Percentiles rank a stretch among this genome's conserved stretches.
Conservation (phyloP, 2,329 filamentous ascomycete species). For the Ophiostoma sp. region DNA sequence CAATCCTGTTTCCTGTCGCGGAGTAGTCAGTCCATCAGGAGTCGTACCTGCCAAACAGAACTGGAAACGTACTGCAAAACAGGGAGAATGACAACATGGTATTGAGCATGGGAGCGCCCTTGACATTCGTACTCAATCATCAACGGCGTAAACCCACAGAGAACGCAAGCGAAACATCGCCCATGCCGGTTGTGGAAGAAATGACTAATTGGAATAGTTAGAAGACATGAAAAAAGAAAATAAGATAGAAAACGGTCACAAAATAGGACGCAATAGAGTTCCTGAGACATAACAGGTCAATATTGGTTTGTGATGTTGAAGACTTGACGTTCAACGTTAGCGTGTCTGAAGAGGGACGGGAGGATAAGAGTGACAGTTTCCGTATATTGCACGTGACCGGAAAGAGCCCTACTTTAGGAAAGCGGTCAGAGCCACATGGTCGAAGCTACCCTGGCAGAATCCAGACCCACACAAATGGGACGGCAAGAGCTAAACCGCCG, state of each 20-base stretch:
- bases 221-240: not conserved
- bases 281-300: not conserved
- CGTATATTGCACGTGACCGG: not conserved
- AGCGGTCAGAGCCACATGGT: not conserved
- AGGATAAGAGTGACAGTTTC: no score
- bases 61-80: not conserved
- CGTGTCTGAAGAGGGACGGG: not conserved
- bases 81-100: not conserved
- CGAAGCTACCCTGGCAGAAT: slow-evolving; percentile 4
- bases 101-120: not conserved
- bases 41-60: not conserved
- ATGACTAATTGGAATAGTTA: not conserved
- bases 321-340: not conserved
- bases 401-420: not conserved
- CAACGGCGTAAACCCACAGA: not conserved
- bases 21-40: not conserved
- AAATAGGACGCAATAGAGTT: not conserved
- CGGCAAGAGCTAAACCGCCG: not conserved
- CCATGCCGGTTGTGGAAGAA: not conserved
- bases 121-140: not conserved
- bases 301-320: not conserved
- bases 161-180: not conserved
- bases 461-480: not conserved
- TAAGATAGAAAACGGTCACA: not conserved
- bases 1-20: not conserved